These are phyloP conservation scores for Nissolia schottii DNA, from an alignment of 306 rosid species.

Conservation along the genomic window DNA sequence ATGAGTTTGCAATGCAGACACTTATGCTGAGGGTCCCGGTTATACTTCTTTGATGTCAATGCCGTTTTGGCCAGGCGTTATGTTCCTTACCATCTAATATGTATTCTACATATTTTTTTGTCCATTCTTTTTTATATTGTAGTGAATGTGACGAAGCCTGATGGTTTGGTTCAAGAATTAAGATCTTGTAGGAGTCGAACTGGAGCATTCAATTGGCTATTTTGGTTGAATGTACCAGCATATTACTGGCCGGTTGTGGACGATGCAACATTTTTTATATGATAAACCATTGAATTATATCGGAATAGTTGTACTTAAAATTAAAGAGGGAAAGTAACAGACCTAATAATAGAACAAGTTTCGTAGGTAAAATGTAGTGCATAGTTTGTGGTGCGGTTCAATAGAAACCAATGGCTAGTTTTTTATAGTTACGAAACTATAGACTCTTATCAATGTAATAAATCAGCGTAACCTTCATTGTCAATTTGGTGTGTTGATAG, in stretches of 20 bases:
- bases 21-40: slow-evolving; percentile 7
- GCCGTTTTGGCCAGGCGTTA: background rate
- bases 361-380: no score
- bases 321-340: background rate
- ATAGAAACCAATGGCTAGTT: no score
- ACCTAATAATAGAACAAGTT: no score
- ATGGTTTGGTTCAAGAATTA: background rate
- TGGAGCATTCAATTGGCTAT: background rate
- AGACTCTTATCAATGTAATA: no score
- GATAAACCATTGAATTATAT: background rate
- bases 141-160: background rate
- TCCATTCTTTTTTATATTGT: background rate
- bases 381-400: no score
- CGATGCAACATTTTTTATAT: background rate
- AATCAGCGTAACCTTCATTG: no score
- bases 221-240: background rate
- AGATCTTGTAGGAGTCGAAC: no score
- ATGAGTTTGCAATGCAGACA: background rate
- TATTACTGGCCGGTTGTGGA: background rate
- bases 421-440: no score
- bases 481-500: no score
- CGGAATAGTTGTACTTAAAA: background rate
- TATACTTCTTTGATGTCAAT: slow-evolving; percentile 3
- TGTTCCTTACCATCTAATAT: slow-evolving; percentile 14
- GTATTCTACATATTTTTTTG: background rate